Evolutionary conservation across 2,329 filamentous ascomycete genomes (phyloP).

Genomic region (Bipolaris sorokiniana): DNA sequence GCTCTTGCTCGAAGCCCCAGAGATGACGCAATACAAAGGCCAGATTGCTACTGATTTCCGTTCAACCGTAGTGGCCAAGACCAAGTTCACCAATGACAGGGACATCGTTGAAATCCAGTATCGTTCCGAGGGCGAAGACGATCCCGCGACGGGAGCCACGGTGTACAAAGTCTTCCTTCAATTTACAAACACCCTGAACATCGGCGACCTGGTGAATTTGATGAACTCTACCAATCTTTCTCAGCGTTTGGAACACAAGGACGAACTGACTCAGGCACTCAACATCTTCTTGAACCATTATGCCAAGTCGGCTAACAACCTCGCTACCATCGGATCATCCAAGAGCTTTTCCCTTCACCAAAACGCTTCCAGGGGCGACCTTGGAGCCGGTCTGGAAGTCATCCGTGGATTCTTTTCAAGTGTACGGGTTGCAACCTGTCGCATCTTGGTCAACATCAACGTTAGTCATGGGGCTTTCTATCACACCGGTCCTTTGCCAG

Average conservation of each 20-base stretch:
- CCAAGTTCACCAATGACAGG: constrained; percentile 23
- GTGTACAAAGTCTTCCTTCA: constrained; percentile 25
- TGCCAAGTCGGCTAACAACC: constrained; percentile 49
- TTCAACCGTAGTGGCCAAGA: constrained; percentile 29
- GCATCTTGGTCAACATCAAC: constrained; percentile 66
- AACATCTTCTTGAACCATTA: constrained; percentile 63
- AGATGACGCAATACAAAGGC: constrained; percentile 12
- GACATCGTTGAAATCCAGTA: constrained; percentile 22
- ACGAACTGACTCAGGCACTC: constrained; percentile 60
- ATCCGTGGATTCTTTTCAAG: constrained; percentile 67
- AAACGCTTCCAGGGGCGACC: constrained; percentile 36
- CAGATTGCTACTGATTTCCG: constrained; percentile 32
- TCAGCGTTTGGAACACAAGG: constrained; percentile 50
- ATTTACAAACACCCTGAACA: constrained; percentile 22
- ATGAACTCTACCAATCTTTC: constrained; percentile 51
- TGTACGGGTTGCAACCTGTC: constrained; percentile 62
- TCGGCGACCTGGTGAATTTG: constrained; percentile 54
- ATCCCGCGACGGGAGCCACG: constrained; percentile 9
- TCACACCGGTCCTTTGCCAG: constrained; percentile 49
- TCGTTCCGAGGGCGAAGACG: constrained; percentile 31
- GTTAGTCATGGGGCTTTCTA: constrained; percentile 65
- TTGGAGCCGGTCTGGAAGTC: constrained; percentile 61
- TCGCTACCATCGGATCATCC: constrained; percentile 58
- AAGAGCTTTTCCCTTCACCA: constrained; percentile 51
- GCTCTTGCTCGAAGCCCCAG: constrained; percentile 22